Percentiles rank a stretch among this genome's conserved stretches.
phyloP scores from a whole-genome alignment of 441 rosid genomes.

The Erodium moschatum region DNA sequence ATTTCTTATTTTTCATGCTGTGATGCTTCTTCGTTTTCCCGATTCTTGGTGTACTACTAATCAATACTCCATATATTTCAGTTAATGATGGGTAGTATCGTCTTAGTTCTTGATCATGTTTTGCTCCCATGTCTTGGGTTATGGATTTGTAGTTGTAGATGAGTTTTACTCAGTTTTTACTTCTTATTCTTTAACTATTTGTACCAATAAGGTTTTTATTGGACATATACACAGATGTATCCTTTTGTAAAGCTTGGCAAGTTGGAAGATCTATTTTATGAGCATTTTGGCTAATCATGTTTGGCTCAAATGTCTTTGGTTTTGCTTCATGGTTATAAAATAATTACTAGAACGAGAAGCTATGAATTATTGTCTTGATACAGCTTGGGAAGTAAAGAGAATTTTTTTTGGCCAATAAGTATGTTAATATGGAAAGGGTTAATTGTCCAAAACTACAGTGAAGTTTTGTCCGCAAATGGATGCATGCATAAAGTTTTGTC shows the following conservation, averaged over 20 bases:
- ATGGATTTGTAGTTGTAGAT: not conserved
- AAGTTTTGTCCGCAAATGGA: too few species aligned
- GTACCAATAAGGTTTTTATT: not conserved
- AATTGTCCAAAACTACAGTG: too few species aligned
- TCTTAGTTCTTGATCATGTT: not conserved
- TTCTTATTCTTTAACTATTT: not conserved
- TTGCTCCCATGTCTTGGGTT: not conserved
- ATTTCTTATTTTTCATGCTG: not conserved
- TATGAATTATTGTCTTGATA: not conserved
- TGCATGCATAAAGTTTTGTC: too few species aligned
- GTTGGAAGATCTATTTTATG: too few species aligned
- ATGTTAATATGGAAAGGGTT: not conserved
- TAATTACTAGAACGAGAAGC: slow-evolving; percentile 1
- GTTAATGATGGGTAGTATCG: not conserved
- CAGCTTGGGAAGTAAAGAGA: not conserved
- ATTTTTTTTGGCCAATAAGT: not conserved
- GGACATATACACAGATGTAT: too few species aligned
- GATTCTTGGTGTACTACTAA: not conserved
- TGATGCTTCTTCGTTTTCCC: not conserved
- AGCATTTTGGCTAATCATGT: too few species aligned
- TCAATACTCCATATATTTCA: not conserved
- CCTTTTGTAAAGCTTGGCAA: too few species aligned
- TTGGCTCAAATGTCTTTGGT: too few species aligned
- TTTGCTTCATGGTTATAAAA: not conserved
- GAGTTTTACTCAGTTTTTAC: not conserved